Base-by-base conservation (phyloP, 2,329 filamentous ascomycete species). In the Scedosporium dehoogii region DNA sequence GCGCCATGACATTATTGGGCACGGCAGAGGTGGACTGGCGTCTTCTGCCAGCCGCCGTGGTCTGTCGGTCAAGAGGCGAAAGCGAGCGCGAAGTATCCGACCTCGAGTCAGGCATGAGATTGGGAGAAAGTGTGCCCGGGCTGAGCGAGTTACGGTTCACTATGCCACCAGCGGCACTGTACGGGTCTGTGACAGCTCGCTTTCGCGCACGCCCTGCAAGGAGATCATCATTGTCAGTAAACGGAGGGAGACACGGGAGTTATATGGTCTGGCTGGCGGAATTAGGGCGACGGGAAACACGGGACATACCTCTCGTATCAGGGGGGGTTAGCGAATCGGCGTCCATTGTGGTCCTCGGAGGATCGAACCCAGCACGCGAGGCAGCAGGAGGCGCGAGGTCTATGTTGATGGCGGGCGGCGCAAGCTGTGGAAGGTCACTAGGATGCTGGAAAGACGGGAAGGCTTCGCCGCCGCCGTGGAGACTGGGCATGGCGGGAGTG, bases 321-420 rank as follows among this genome's bases (percentile, higher is more conserved):
- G 93, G 93, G 0, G 92, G 92, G 59, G 89, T 94, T 65, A 97
- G 76, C 3, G 92, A 91, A 72, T 96, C 90, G 66, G 87, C 82
- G 67, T 91, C 85, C 67, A 86, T 78, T n/a, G 80, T 79, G 33
- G 81, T 75, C 70, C 89, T 90, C 21, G 82, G 79, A 29, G 84
- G 82, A 69, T 84, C 84, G 62, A 59, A 57, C 73, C 71, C 62
- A 74, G 75, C 38, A 67, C 61, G 41, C 66, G 68, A 29, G 67
- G 68, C 89, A 84, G 87, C 87, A 25, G 92, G 92, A 16, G 92
- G 92, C 16, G 92, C 92, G 73, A 91, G 92, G 71, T 96, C 90
- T 68, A 97, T 94, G 71, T 94, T 96, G 74, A 97, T 97, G 60
- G 92, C 90, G 0, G 92, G 92, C n/a, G 92, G 90, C 3, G 88